phyloP scores from a whole-genome alignment of 2,329 filamentous ascomycete genomes.

The Passalora sequoiae region DNA sequence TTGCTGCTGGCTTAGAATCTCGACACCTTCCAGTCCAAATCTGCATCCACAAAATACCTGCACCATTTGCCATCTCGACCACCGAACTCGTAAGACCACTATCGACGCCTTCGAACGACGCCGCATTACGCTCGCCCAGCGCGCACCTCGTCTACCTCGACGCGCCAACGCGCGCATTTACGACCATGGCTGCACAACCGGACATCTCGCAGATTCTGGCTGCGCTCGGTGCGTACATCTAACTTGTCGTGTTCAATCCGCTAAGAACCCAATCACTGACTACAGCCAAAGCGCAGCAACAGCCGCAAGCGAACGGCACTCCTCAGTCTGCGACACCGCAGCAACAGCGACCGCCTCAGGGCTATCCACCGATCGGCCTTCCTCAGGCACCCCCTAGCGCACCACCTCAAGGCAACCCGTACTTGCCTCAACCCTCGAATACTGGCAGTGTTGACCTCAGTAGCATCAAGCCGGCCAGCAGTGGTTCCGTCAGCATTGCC shows the following conservation, averaged over 20 bases:
- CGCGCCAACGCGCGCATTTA: slow-evolving; percentile 1
- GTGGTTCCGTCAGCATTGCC: slow-evolving; percentile 75
- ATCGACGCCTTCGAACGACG: too few relatives aligned
- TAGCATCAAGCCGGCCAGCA: slow-evolving; percentile 70
- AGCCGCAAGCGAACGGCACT: slow-evolving; percentile 37
- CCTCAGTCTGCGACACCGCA: slow-evolving; percentile 41
- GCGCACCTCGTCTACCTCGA: too few relatives aligned
- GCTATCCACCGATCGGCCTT: slow-evolving; percentile 29
- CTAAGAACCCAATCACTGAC: slow-evolving; percentile 3
- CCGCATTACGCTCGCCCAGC: too few relatives aligned
- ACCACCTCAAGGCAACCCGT: slow-evolving; percentile 26
- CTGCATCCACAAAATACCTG: too few relatives aligned
- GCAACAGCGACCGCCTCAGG: slow-evolving; percentile 42
- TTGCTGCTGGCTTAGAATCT: too few relatives aligned
- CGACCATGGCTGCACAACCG: slow-evolving; percentile 40
- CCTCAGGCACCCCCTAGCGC: slow-evolving; percentile 37
- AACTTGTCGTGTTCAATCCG: neutral
- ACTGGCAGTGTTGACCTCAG: slow-evolving; percentile 77
- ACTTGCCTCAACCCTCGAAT: slow-evolving; percentile 62
- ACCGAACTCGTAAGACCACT: too few relatives aligned
- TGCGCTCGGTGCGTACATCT: slow-evolving; percentile 39
- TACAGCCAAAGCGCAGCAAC: slow-evolving; percentile 21
- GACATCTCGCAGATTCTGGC: slow-evolving; percentile 51
- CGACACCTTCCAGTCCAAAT: too few relatives aligned
- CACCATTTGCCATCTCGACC: too few relatives aligned